Evolutionary conservation across 2,329 filamentous ascomycete genomes (phyloP).

Genomic region (Pseudodiploospora longispora): DNA sequence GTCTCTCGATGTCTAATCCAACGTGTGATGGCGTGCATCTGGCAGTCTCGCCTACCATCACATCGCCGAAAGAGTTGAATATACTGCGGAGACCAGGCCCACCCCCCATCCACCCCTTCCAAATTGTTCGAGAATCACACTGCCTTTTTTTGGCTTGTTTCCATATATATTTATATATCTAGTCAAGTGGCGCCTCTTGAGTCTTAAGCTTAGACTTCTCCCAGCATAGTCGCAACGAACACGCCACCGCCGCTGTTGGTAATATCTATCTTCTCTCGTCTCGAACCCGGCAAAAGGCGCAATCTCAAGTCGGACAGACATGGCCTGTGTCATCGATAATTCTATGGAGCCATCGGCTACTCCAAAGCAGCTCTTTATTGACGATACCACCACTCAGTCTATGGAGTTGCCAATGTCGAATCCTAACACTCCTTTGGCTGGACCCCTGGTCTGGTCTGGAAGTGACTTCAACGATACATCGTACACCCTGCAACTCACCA

Average conservation of each 20-base stretch:
- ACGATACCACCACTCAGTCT: neutral
- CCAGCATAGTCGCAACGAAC: too few relatives aligned
- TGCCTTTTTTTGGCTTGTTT: neutral
- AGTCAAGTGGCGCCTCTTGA: neutral
- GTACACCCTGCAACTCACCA: conserved; percentile 13
- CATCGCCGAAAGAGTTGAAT: conserved; percentile 6
- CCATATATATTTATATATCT: neutral
- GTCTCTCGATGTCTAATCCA: conserved; percentile 3
- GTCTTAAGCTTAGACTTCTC: neutral
- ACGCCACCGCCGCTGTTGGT: too few relatives aligned
- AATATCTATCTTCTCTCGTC: too few relatives aligned
- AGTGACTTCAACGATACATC: conserved; percentile 6
- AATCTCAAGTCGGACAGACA: too few relatives aligned
- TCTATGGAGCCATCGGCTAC: too few relatives aligned
- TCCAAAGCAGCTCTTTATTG: neutral
- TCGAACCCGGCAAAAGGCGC: too few relatives aligned
- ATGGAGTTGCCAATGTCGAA: neutral
- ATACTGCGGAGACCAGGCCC: conserved; percentile 6
- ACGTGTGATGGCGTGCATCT: conserved; percentile 7
- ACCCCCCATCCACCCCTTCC: conserved; percentile 7
- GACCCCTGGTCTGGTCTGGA: conserved; percentile 12
- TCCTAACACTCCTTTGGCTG: conserved; percentile 3
- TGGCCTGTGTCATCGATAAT: too few relatives aligned
- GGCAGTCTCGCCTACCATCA: conserved; percentile 3
- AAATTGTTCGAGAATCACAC: conserved; percentile 4